These are phyloP conservation scores for Fusarium sulawesiense DNA, from an alignment of 2,329 filamentous ascomycete species.

Conservation along the genomic window DNA sequence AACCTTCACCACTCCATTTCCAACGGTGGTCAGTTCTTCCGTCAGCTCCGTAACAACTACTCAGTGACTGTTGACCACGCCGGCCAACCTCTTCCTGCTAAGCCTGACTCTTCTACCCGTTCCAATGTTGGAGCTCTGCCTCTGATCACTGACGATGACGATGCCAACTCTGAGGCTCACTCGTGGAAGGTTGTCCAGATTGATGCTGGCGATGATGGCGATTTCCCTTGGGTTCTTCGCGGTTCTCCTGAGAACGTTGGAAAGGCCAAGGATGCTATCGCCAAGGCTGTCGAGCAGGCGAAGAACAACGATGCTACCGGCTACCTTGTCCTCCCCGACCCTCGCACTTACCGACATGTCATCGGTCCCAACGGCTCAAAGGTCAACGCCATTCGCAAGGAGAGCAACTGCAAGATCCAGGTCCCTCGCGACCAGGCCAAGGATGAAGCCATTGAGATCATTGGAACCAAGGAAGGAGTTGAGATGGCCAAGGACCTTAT, in stretches of 20 bases:
- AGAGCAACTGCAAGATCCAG: conserved; percentile 93
- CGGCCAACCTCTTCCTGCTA: conserved; percentile 79
- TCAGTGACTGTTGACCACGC: conserved; percentile 93
- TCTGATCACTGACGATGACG: conserved; percentile 90
- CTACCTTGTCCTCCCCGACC: conserved; percentile 90
- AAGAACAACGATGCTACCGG: conserved; percentile 78
- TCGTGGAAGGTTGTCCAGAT: conserved; percentile 85
- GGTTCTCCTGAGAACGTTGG: conserved; percentile 81
- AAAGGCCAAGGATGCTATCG: conserved; percentile 81
- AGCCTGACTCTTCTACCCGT: conserved; percentile 67
- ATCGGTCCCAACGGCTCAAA: conserved; percentile 90
- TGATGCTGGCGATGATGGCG: conserved; percentile 70
- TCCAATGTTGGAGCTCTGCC: conserved; percentile 75
- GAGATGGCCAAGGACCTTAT: conserved; percentile 92
- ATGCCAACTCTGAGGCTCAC: conserved; percentile 72
- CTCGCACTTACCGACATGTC: conserved; percentile 87
- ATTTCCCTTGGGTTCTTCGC: conserved; percentile 90
- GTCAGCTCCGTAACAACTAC: conserved; percentile 84
- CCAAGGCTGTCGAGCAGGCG: conserved; percentile 78
- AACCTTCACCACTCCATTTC: conserved; percentile 85
- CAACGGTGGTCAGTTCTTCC: conserved; percentile 94
- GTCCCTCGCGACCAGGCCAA: conserved; percentile 83
- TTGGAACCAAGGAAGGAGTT: conserved; percentile 81
- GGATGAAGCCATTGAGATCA: conserved; percentile 89
- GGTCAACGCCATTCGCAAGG: conserved; percentile 91